Percentiles rank a stretch among this genome's conserved stretches.
These are phyloP conservation scores for Helenozyma baotianmanensis DNA, from an alignment of 805 yeast genomes.

Conservation along the genomic window DNA sequence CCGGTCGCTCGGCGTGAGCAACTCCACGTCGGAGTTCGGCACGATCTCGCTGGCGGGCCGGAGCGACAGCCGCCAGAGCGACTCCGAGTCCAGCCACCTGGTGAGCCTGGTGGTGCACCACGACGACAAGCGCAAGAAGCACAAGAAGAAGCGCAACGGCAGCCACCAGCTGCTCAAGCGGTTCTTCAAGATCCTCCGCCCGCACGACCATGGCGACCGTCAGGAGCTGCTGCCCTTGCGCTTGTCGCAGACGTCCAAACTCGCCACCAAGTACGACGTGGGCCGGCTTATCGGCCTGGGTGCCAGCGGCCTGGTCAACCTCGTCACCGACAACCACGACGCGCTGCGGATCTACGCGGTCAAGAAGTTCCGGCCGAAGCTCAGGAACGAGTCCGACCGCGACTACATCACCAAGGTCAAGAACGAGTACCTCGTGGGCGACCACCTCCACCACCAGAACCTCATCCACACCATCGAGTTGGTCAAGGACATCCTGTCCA, in stretches of 20 bases:
- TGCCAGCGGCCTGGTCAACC: conserved; percentile 90
- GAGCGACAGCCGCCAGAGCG: conserved; percentile 3
- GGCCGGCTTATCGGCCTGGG: conserved; percentile 84
- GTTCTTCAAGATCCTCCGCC: conserved; percentile 47
- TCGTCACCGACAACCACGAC: conserved; percentile 61
- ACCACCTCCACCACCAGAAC: conserved; percentile 67
- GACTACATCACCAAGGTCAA: conserved; percentile 77
- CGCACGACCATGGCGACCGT: conserved; percentile 13
- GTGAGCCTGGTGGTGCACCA: conserved; percentile 3
- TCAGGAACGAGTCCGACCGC: conserved; percentile 54
- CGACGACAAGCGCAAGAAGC: not conserved
- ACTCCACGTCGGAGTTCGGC: conserved; percentile 3
- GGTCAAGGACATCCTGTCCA: conserved; percentile 47
- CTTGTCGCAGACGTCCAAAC: conserved; percentile 14
- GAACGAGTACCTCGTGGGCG: conserved; percentile 79
- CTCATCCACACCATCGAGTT: conserved; percentile 78
- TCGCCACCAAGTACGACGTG: conserved; percentile 57
- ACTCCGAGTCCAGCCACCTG: conserved; percentile 8
- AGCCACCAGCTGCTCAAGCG: conserved; percentile 38
- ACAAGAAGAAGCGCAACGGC: conserved; percentile 1
- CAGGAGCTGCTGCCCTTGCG: conserved; percentile 8
- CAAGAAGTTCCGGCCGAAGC: conserved; percentile 73
- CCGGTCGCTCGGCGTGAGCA: conserved; percentile 10
- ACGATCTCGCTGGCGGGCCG: conserved; percentile 4
- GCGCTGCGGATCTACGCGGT: conserved; percentile 64